These are phyloP conservation scores for Meredithiella fracta DNA, from an alignment of 2,329 filamentous ascomycete genomes.

Conservation along the genomic window DNA sequence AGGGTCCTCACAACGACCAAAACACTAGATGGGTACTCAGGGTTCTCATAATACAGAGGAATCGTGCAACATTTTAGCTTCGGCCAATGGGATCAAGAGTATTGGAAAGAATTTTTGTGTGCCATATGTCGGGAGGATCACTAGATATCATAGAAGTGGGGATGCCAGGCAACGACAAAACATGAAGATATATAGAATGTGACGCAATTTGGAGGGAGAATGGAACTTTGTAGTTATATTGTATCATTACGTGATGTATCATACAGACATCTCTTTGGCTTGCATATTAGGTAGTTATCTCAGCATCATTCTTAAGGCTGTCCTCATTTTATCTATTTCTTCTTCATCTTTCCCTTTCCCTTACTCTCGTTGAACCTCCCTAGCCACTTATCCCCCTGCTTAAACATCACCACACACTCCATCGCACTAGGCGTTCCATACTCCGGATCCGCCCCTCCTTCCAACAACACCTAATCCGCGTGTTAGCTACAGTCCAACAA, in stretches of 20 bases:
- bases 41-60: neutral
- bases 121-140: neutral
- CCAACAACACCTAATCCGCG: slow-evolving; percentile 26
- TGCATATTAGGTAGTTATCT: too few species aligned
- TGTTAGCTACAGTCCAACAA: neutral
- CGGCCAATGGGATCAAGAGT: neutral
- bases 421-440: slow-evolving; percentile 33
- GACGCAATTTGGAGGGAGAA: too few species aligned
- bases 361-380: slow-evolving; percentile 31
- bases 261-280: too few species aligned
- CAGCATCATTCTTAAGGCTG: neutral
- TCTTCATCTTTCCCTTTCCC: slow-evolving; percentile 27
- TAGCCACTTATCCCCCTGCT: slow-evolving; percentile 34
- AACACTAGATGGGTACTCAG: neutral
- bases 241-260: too few species aligned
- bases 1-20: neutral
- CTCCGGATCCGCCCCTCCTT: slow-evolving; percentile 38
- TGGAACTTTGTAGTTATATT: too few species aligned
- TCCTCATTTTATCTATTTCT: slow-evolving; percentile 15
- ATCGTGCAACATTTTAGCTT: neutral
- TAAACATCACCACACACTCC: slow-evolving; percentile 34
- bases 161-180: too few species aligned
- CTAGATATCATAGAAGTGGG: neutral
- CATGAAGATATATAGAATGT: too few species aligned
- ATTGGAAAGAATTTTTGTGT: neutral